These are phyloP conservation scores for Hypoxylon intermedium DNA, from an alignment of 495 filamentous ascomycete species.

Conservation along the genomic window DNA sequence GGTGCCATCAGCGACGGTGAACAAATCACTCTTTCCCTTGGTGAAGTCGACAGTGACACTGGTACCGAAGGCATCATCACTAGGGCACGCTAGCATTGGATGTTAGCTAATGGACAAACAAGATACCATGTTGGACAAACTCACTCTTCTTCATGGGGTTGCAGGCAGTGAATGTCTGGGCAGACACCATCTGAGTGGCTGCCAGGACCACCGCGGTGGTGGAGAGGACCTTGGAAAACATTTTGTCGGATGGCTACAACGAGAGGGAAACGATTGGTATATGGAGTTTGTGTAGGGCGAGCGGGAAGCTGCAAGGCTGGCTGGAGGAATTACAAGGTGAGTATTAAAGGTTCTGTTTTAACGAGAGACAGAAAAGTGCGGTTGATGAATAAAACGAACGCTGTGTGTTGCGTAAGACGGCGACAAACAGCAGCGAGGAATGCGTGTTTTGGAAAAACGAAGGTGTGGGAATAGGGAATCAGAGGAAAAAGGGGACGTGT, in stretches of 20 bases:
- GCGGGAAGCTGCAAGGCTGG: not conserved
- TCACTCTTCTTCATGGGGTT: slow-evolving; percentile 74
- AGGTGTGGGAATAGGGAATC: slow-evolving; percentile 32
- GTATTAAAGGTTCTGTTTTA: slow-evolving; percentile 29
- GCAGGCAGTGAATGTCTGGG: slow-evolving; percentile 79
- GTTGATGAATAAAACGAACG: slow-evolving; percentile 26
- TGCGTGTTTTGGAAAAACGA: slow-evolving; percentile 31
- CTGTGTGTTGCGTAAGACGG: slow-evolving; percentile 19
- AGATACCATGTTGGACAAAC: slow-evolving; percentile 46
- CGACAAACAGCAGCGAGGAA: slow-evolving; percentile 19
- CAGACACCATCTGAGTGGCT: slow-evolving; percentile 57
- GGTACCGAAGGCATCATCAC: slow-evolving; percentile 74
- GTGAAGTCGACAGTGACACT: slow-evolving; percentile 83
- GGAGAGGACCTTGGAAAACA: slow-evolving; percentile 53
- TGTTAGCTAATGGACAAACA: slow-evolving; percentile 18
- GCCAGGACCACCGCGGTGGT: slow-evolving; percentile 50
- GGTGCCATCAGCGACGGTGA: slow-evolving; percentile 69
- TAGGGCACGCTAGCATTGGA: slow-evolving; percentile 61
- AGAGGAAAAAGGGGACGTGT: slow-evolving; percentile 21
- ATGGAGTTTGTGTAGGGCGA: not conserved
- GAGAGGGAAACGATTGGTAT: not conserved
- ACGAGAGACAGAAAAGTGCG: slow-evolving; percentile 35
- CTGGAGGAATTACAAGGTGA: slow-evolving; percentile 26
- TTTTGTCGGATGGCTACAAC: slow-evolving; percentile 28
- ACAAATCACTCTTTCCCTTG: slow-evolving; percentile 68